phyloP scores from a whole-genome alignment of 495 filamentous ascomycete species.

The Annulohypoxylon moriforme region DNA sequence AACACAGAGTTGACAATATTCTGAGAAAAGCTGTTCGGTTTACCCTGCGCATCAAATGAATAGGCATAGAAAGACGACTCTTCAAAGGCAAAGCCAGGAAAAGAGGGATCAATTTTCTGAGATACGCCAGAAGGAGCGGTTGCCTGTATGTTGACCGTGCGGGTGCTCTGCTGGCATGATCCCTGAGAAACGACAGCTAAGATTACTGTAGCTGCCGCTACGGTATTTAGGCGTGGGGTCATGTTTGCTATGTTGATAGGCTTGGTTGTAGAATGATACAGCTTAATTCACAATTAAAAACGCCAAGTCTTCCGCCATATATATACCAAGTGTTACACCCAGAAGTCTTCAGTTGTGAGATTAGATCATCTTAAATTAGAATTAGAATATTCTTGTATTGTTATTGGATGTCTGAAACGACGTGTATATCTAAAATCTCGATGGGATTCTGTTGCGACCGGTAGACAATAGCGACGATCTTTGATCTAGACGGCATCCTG shows the following conservation, averaged over 20 bases:
- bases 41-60: slow-evolving; percentile 14
- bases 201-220: background rate
- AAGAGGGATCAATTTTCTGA: slow-evolving; percentile 4
- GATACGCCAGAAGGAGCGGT: background rate
- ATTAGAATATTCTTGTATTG: background rate
- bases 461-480: background rate
- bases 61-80: slow-evolving; percentile 12
- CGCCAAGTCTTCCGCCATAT: background rate
- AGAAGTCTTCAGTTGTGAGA: background rate
- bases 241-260: background rate
- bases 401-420: background rate
- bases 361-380: background rate
- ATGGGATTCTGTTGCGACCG: background rate
- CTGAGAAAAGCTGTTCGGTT: slow-evolving; percentile 9
- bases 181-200: background rate
- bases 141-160: background rate
- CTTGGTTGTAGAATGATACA: background rate
- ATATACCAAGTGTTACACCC: background rate
- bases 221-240: background rate
- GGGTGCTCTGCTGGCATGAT: slow-evolving; percentile 1
- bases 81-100: slow-evolving; percentile 12
- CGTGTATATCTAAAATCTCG: background rate
- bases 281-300: background rate
- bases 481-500: background rate
- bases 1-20: slow-evolving; percentile 16